Base-by-base conservation (phyloP, 176 grass and related monocot species). In the Oryza meridionalis region DNA sequence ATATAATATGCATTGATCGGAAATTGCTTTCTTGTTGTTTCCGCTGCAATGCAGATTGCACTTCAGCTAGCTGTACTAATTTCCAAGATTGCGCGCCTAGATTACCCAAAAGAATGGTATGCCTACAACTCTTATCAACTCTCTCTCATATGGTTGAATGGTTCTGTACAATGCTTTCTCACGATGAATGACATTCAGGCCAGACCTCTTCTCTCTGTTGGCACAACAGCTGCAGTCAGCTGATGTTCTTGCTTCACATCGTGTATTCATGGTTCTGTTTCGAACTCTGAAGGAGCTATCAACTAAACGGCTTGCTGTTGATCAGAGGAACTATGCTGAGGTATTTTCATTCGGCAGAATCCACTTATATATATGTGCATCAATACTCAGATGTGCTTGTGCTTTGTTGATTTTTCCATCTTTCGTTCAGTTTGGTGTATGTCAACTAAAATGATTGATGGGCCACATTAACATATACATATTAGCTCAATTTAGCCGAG, bases 101-200 rank as follows among this genome's bases (percentile, higher is more conserved):
- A 99, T 94, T 99, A 96, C 80, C 96, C 96, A 76, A 99, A 89
- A 90, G 96, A 99, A 37, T 99, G 96, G 96, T 99, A 96, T 26
- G 73, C 42, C 37, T 82, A 35, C 73, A 70, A 19, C 44, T 88
- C 3, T 43, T 84, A 62, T 69, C 65, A 67, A 43, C 42, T 83
- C 16, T 82, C 62, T 82, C 80, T 43, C 24, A 82, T n/a, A 66
- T 61, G 38, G 55, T 70, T 77, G 3, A 64, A 38, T 40, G 67
- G 14, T 58, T 75, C 16, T 46, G 61, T 80, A 75, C 63, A 78
- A 62, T 67, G 26, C 6, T 84, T 77, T 37, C 75, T 77, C 45
- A 77, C 69, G 43, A 65, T 77, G n/a, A 67, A 67, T 87, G 61
- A 76, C 45, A 80, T 91, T 79, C 88, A 99, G 96, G 96, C 88